Conservation (phyloP, 2,329 filamentous ascomycete species). For the Tolypocladium amazonense region DNA sequence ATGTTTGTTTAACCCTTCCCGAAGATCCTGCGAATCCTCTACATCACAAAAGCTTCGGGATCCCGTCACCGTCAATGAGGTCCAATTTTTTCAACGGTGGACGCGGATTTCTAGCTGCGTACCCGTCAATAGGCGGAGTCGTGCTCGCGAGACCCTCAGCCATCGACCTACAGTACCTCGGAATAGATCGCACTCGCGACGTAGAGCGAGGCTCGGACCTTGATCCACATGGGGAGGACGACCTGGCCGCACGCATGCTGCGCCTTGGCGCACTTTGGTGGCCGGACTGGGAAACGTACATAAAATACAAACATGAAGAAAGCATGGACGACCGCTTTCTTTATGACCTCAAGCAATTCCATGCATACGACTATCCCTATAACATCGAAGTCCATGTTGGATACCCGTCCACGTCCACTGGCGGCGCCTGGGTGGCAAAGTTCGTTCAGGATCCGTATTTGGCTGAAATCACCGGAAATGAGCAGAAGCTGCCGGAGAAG, state of each 20-base stretch:
- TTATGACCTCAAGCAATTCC: too few species aligned
- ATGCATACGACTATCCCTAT: too few species aligned
- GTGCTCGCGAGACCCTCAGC: not conserved
- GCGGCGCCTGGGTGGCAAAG: not conserved
- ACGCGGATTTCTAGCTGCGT: not conserved
- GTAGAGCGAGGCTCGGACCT: not conserved
- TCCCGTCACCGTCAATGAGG: not conserved
- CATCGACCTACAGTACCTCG: not conserved
- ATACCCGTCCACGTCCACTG: not conserved
- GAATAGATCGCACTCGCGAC: not conserved
- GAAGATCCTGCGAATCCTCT: too few species aligned
- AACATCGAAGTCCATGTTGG: too few species aligned
- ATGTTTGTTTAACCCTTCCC: too few species aligned
- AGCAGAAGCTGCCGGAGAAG: too few species aligned
- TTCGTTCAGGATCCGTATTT: not conserved
- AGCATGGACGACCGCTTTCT: too few species aligned
- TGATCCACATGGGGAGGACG: not conserved
- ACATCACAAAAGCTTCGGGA: too few species aligned
- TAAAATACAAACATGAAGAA: not conserved
- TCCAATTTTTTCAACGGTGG: not conserved
- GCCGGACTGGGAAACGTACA: conserved; percentile 1
- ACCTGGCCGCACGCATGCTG: conserved; percentile 1
- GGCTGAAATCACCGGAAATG: too few species aligned
- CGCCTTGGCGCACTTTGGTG: conserved; percentile 2
- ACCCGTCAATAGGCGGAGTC: not conserved